Percentiles rank a stretch among this genome's conserved stretches.
phyloP scores from a whole-genome alignment of 768 basidiomycete genomes.

The Mycena polygramma region DNA sequence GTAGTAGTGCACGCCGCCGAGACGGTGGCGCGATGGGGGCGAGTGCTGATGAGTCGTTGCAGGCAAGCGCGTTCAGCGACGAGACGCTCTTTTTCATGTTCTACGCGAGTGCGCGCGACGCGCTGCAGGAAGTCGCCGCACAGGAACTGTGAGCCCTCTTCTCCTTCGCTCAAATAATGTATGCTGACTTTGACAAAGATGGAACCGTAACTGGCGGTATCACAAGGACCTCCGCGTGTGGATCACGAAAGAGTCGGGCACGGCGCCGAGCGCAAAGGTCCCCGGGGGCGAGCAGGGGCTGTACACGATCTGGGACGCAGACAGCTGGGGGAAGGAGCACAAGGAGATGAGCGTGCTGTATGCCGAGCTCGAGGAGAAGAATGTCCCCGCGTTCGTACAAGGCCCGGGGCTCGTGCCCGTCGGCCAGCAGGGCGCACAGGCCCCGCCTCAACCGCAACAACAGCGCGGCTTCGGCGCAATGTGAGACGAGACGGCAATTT shows the following conservation, averaged over 20 bases:
- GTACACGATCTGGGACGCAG: constrained; percentile 92
- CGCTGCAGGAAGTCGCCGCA: constrained; percentile 93
- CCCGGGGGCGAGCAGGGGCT: constrained; percentile 87
- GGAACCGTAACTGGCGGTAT: constrained; percentile 95
- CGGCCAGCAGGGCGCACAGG: constrained; percentile 31
- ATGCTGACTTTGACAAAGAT: constrained; percentile 60
- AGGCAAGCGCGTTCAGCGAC: constrained; percentile 86
- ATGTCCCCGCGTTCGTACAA: constrained; percentile 68
- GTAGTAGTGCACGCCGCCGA: constrained; percentile 42
- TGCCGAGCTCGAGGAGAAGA: constrained; percentile 56
- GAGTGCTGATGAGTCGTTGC: constrained; percentile 9
- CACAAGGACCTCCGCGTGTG: constrained; percentile 90
- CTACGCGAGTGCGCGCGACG: constrained; percentile 93
- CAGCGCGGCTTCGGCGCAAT: constrained; percentile 35
- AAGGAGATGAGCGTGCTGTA: constrained; percentile 76
- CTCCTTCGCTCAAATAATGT: constrained; percentile 22
- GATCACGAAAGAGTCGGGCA: constrained; percentile 91
- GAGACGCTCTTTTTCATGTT: constrained; percentile 99
- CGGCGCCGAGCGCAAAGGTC: constrained; percentile 80
- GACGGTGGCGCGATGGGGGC: not conserved
- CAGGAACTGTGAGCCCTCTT: constrained; percentile 65
- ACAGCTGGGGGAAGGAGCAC: constrained; percentile 81
- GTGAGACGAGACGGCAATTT: constrained; percentile 1
- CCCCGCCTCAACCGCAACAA: constrained; percentile 25
- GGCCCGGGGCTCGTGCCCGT: constrained; percentile 61